These are phyloP conservation scores for Raddia distichophylla DNA, from an alignment of 176 grass and related monocot genomes.

Conservation along the genomic window DNA sequence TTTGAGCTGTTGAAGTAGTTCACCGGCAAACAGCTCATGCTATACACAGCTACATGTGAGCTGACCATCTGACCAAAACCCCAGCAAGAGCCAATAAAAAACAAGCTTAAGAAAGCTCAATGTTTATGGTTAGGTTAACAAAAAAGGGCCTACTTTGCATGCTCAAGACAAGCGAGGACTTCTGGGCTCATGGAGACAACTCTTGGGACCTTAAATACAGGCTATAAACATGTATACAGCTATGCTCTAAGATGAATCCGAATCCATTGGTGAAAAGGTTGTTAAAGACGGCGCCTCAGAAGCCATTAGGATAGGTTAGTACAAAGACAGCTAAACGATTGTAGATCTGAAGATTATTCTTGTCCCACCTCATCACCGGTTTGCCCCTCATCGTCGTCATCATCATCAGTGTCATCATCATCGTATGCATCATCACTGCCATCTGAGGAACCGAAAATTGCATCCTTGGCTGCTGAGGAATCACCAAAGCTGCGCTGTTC, in stretches of 20 bases:
- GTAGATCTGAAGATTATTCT: slow-evolving; percentile 32
- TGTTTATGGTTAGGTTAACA: slow-evolving; percentile 46
- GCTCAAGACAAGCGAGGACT: slow-evolving; percentile 21
- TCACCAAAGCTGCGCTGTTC: slow-evolving; percentile 36
- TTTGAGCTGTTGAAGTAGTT: slow-evolving; percentile 40
- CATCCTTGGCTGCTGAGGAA: slow-evolving; percentile 42
- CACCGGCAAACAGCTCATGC: slow-evolving; percentile 39
- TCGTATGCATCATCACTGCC: slow-evolving; percentile 46
- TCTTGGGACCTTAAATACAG: slow-evolving; percentile 52
- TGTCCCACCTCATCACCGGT: slow-evolving; percentile 38
- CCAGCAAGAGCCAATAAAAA: slow-evolving; percentile 34
- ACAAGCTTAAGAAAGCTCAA: slow-evolving; percentile 20
- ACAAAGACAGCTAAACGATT: slow-evolving; percentile 10
- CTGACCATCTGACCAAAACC: slow-evolving; percentile 30
- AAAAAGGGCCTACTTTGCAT: slow-evolving; percentile 31
- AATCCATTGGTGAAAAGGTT: slow-evolving; percentile 30
- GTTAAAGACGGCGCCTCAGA: slow-evolving; percentile 53
- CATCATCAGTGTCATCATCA: slow-evolving; percentile 36
- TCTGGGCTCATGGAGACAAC: slow-evolving; percentile 42
- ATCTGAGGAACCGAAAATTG: slow-evolving; percentile 55
- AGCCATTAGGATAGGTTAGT: slow-evolving; percentile 50
- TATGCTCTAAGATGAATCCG: slow-evolving; percentile 48
- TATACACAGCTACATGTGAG: slow-evolving; percentile 45
- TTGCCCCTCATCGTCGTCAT: slow-evolving; percentile 35
- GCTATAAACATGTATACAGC: slow-evolving; percentile 71